These are phyloP conservation scores for Ustilago trichophora DNA, from an alignment of 1,284 basidiomycete genomes.

Conservation along the genomic window DNA sequence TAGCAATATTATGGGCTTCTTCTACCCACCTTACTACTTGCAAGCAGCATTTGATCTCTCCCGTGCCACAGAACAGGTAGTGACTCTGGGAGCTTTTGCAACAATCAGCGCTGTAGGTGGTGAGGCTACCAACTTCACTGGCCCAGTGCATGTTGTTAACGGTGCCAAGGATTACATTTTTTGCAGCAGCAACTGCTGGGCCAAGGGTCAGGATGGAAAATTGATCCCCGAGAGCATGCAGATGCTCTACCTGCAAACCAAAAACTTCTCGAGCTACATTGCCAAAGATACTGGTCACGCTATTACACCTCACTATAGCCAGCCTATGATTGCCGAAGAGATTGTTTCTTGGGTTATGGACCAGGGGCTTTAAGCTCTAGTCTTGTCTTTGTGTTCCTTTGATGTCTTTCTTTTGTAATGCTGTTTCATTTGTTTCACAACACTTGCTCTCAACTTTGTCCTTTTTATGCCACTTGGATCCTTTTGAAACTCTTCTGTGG, in stretches of 20 bases:
- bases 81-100: constrained; percentile 65
- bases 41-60: constrained; percentile 48
- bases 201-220: constrained; percentile 37
- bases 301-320: constrained; percentile 35
- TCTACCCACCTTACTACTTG: constrained; percentile 67
- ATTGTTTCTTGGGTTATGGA: constrained; percentile 32
- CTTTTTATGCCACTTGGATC: too few relatives aligned
- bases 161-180: constrained; percentile 67
- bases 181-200: constrained; percentile 60
- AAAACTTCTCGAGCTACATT: constrained; percentile 41
- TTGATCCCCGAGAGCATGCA: constrained; percentile 24
- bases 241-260: constrained; percentile 39
- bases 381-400: too few relatives aligned
- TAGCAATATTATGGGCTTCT: constrained; percentile 67
- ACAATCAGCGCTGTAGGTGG: constrained; percentile 53
- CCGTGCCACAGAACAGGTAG: constrained; percentile 55
- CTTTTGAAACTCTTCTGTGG: too few relatives aligned
- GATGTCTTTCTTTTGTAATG: neutral
- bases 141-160: constrained; percentile 67
- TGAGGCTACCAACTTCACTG: constrained; percentile 56
- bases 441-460: too few relatives aligned
- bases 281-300: constrained; percentile 45
- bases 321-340: constrained; percentile 23
- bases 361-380: constrained; percentile 30
- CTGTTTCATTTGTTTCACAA: too few relatives aligned